Base-by-base conservation (phyloP, 768 basidiomycete species). In the Crassisporium funariophilum region DNA sequence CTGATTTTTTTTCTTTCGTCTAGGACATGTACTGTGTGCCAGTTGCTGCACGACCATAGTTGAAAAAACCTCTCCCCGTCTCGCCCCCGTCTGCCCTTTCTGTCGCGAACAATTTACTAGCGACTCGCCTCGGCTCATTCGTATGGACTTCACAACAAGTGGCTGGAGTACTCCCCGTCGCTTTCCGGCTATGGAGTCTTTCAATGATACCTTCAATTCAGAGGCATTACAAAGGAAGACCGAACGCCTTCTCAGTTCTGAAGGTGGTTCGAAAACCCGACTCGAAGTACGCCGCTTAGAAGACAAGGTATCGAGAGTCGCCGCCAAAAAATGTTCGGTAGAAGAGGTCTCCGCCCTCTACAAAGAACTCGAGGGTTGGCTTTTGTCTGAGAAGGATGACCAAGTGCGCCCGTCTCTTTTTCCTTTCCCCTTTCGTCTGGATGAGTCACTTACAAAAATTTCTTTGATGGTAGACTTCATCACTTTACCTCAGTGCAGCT, bases 281-380 rank as follows among this genome's bases (percentile, higher is more conserved):
- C 56, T 68, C 48, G 82, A 86, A 50, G 83, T 81, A 47, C 83
- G 83, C 29, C 71, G 79, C 52, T 74, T 91, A 46, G 89, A 91
- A 68, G 81, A 82, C 68, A 88, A 82, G 67, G 87, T 91, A 47
- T 83, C 83, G 46, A 79, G 77, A 58, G 83, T 90, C 57, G 89
- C 89, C 24, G 79, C 81, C 11, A 88, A 88, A 80, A 90, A 88
- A 77, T 89, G 86, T 70, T 88, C 87, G 29, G 88, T 91, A 50
- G 89, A 91, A 65, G 89, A 91, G 71, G 86, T 91, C 41, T 79
- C 82, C 41, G 71, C 76, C 49, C 78, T 91, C 53, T 86, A 88
- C 69, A 79, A 82, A 60, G 89, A 91, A 69, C 76, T 91, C 52
- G 79, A 88, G 63, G 80, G 82, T 50, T 91, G 87, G 87, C 66